Base-by-base conservation (phyloP, 192 early-diverging fungal species). In the Coemansia nantahalensis region DNA sequence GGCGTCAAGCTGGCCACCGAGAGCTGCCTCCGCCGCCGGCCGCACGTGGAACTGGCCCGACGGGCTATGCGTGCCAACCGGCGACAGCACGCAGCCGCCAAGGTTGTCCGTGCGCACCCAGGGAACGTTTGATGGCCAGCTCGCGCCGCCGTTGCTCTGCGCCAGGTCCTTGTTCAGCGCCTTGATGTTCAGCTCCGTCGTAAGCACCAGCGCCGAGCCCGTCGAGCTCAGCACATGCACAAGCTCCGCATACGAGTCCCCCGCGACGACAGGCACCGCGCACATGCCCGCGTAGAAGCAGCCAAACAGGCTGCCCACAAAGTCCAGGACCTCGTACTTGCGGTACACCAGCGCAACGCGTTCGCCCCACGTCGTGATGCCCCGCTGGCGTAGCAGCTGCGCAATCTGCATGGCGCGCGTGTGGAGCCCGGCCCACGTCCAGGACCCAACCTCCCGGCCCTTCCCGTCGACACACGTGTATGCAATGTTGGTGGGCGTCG, bases 31-130 rank as follows among this genome's bases (percentile, higher is more conserved):
- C 3, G 52, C 31, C 14, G 42, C 49, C 23, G 51, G 43, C n/a
- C 60, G 57, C 40, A 55, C 48, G 37, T 63, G 51, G 32, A 44
- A 59, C 24, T 62, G 55, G 18, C 26, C 43, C 12, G 69, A 65
- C 19, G 69, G 46, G 28, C 17, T 61, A n/a, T 51, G 59, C 15
- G 41, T 53, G 2, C 69, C 63, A 34, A 54, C 43, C 11, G 68
- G 19, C 62, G 81, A 64, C 76, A 79, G 59, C 65, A 84, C 55
- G 8, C 37, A 39, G 9, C 71, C 77, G 2, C 88, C 87, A 40
- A 88, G 70, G n/a, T 89, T 83, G 43, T 87, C 87, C 2, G 90
- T 92, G 46, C 89, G 88, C 82, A 86, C 89, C 88, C 88, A 93
- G 15, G 81, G 74, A 35, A 91, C 83, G 21, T 67, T 71, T 7